Percentiles rank a stretch among this genome's conserved stretches.
Evolutionary conservation across 164 flowering plant genomes (phyloP).

Genomic region (Vitis cinerea): DNA sequence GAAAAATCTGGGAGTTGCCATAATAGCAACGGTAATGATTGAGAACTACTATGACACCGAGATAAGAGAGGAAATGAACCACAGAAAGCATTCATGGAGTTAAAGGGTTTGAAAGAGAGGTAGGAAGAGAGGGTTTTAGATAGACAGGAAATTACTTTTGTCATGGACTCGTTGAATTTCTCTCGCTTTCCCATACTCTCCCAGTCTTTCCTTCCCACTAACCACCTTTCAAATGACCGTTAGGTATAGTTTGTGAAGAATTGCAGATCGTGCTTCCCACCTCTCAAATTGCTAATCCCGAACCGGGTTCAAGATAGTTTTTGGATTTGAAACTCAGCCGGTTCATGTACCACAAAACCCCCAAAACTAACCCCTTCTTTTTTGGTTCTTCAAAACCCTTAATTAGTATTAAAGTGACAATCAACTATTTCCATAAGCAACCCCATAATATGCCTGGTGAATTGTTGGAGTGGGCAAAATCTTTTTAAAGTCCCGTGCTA

Average conservation of each 20-base stretch:
- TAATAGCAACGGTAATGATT: slow-evolving; percentile 2
- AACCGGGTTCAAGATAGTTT: slow-evolving; percentile 5
- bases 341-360: no score
- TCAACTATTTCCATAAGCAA: no score
- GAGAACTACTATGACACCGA: neutral
- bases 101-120: slow-evolving; percentile 28
- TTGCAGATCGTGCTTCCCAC: neutral
- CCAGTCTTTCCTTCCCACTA: neutral
- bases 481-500: no score
- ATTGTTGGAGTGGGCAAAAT: no score
- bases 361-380: no score
- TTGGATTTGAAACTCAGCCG: no score
- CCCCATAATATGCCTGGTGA: no score
- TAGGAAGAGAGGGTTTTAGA: slow-evolving; percentile 14
- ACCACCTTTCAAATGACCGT: slow-evolving; percentile 37
- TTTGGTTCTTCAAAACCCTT: no score
- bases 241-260: slow-evolving; percentile 23
- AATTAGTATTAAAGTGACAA: no score
- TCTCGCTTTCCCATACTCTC: neutral
- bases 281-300: neutral
- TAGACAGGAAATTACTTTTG: neutral
- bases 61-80: neutral
- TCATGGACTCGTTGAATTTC: neutral
- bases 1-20: slow-evolving; percentile 23
- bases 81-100: neutral